A percentile compares a stretch with the other conserved stretches of the same genome.
phyloP scores from a whole-genome alignment of 225 moss, liverwort and hornwort genomes.

The Asterella californica region DNA sequence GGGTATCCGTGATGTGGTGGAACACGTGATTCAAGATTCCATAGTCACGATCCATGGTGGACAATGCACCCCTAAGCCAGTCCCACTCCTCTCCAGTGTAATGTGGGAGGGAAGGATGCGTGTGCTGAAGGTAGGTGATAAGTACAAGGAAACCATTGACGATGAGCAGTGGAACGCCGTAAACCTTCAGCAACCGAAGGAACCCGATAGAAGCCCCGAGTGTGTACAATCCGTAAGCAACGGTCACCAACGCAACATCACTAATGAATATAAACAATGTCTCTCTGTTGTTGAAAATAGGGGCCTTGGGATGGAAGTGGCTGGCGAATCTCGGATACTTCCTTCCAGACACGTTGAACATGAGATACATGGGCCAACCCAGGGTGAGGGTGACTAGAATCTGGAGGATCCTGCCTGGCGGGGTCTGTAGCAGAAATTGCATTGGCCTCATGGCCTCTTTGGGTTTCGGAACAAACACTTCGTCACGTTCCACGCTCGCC shows the following conservation, averaged over 20 bases:
- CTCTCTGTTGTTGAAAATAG: constrained; percentile 76
- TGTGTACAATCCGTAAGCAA: constrained; percentile 40
- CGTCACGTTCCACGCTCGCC: constrained; percentile 79
- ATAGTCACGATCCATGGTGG: constrained; percentile 90
- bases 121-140: constrained; percentile 87
- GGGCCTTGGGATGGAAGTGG: constrained; percentile 74
- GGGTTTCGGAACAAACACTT: constrained; percentile 79
- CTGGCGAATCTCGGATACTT: constrained; percentile 58
- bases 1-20: constrained; percentile 85
- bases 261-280: constrained; percentile 67
- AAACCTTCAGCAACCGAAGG: constrained; percentile 53
- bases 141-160: constrained; percentile 87
- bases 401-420: constrained; percentile 58
- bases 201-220: constrained; percentile 50
- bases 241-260: constrained; percentile 60
- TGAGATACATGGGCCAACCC: constrained; percentile 84
- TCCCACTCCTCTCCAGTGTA: constrained; percentile 78
- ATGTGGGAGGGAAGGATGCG: constrained; percentile 79
- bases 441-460: constrained; percentile 38
- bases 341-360: constrained; percentile 72
- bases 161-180: constrained; percentile 65
- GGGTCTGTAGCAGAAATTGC: constrained; percentile 43
- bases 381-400: constrained; percentile 53
- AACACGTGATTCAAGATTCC: constrained; percentile 74
- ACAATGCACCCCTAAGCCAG: constrained; percentile 84